A percentile compares a stretch with the other conserved stretches of the same genome.
Conservation (phyloP, 2,329 filamentous ascomycete species). For the Botryosphaeria agaves region DNA sequence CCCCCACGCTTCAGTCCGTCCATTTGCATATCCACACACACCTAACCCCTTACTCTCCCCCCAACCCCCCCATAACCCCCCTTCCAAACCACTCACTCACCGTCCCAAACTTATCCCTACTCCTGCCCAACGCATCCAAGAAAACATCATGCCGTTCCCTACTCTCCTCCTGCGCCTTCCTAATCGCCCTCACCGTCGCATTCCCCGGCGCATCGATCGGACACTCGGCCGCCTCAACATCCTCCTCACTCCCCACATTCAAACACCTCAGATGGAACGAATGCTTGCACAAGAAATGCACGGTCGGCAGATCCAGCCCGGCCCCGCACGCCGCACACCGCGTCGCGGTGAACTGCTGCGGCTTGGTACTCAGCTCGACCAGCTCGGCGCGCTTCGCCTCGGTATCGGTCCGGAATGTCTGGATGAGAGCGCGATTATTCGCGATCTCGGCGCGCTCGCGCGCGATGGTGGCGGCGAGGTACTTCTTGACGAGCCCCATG, state of each 20-base stretch:
- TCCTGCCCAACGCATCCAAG: constrained; percentile 56
- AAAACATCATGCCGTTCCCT: constrained; percentile 83
- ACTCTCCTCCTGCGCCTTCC: constrained; percentile 70
- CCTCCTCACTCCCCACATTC: constrained; percentile 32
- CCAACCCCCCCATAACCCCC: constrained; percentile 57
- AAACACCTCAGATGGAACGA: constrained; percentile 89
- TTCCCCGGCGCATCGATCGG: constrained; percentile 73
- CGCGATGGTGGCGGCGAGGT: constrained; percentile 75
- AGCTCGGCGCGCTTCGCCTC: constrained; percentile 65
- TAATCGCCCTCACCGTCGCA: constrained; percentile 73
- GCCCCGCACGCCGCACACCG: constrained; percentile 70
- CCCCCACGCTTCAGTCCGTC: too few relatives aligned
- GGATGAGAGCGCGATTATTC: constrained; percentile 62
- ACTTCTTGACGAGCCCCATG: constrained; percentile 93
- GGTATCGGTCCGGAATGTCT: constrained; percentile 72
- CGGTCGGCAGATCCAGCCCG: constrained; percentile 67
- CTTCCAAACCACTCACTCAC: constrained; percentile 89
- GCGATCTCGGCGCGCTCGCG: constrained; percentile 76
- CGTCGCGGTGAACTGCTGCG: constrained; percentile 77
- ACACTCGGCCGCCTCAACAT: constrained; percentile 57
- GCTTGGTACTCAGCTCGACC: constrained; percentile 56
- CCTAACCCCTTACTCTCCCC: not conserved
- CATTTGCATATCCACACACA: too few relatives aligned
- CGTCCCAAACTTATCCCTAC: constrained; percentile 73
- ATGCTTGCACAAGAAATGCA: constrained; percentile 95